Base-by-base conservation (phyloP, 2,329 filamentous ascomycete genomes). In the Talaromyces pinophilus region DNA sequence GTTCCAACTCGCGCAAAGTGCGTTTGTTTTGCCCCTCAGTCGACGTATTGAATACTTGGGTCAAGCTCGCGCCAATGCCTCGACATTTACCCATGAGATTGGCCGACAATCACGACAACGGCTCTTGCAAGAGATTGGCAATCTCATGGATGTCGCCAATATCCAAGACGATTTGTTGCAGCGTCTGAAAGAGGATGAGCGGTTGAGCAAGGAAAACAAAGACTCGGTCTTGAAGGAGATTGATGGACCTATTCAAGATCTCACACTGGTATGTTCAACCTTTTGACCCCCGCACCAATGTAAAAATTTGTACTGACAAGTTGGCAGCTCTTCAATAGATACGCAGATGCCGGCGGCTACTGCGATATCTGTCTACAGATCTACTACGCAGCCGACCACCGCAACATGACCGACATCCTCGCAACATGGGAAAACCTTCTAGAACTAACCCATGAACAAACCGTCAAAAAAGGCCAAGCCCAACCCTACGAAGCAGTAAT, bases 321-420 rank as follows among this genome's bases (percentile, higher is more conserved):
- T 76, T 69, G 7, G 33, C 73, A 96, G 88, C 87, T 99, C n/a
- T 99, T 92, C 81, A 96, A 98, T 76, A 83, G 88, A 69, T 99
- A 93, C 73, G 92, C 93, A 64, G 93, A 97, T 74, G 90, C 92
- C 73, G 95, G 92, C 1, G 90, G 88, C 60, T 99, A 99, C 83
- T 94, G 93, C 80, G 95, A 98, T 76, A 86, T 99, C 61, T 97
- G 92, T 75, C 86, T 99, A 8, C 85, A 94, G 67, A 97, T 99
- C 73, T 98, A 93, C 82, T 90, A 96, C 77, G 87, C 90, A 0
- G 94, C 94, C 55, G 93, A 98, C 78, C 92, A 96, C 82, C 90
- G 94, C 72, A 96, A 94, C 73, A 85, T 92, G 1, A 88, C 91
- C 50, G 91, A 95, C 69, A 95, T 99, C 72, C 85, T 86, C 64